Percentiles rank a stretch among this genome's conserved stretches.
Evolutionary conservation across 1,284 basidiomycete species (phyloP).

Genomic region (Erythrobasidium hasegawianum): DNA sequence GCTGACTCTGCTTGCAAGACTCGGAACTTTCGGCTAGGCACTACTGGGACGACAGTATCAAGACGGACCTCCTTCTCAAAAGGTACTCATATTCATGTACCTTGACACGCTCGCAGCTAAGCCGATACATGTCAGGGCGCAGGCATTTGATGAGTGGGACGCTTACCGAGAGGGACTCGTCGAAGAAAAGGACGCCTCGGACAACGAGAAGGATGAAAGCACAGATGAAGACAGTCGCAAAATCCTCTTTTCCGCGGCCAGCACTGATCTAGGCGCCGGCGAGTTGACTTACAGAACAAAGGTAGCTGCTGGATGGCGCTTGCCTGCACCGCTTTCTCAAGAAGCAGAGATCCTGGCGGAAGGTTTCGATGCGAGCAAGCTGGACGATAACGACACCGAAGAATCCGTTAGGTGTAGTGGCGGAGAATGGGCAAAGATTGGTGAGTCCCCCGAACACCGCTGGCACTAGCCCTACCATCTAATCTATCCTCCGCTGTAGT

Average conservation of each 20-base stretch:
- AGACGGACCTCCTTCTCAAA: background rate
- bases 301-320: background rate
- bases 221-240: background rate
- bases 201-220: conserved; percentile 1
- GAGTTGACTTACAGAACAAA: background rate
- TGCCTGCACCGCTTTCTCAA: background rate
- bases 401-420: conserved; percentile 1
- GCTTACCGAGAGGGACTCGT: background rate
- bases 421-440: conserved; percentile 14
- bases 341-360: conserved; percentile 9
- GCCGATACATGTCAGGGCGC: background rate
- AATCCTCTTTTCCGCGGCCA: background rate
- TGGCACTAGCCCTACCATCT: too few species aligned
- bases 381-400: conserved; percentile 1
- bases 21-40: background rate
- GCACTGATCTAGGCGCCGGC: background rate
- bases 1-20: background rate
- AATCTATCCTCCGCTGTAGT: background rate
- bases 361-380: background rate
- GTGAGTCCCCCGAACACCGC: too few species aligned
- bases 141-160: conserved; percentile 5
- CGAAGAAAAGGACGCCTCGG: background rate
- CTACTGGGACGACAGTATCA: background rate
- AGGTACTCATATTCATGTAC: too few species aligned
- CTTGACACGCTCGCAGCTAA: too few species aligned